Evolutionary conservation across 192 early-diverging fungal species (phyloP).

Genomic region (Nowakowskiella sp.): DNA sequence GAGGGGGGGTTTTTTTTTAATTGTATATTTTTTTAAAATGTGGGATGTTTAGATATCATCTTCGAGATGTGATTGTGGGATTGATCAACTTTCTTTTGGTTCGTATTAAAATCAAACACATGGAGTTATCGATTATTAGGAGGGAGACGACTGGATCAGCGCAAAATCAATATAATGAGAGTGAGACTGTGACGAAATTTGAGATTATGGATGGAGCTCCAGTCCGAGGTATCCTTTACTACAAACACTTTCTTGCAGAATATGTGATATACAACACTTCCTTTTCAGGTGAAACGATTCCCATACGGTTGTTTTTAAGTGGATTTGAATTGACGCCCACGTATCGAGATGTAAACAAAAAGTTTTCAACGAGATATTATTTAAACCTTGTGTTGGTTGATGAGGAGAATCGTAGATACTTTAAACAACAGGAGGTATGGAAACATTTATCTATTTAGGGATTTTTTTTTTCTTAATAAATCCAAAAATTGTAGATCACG

Average conservation of each 20-base stretch:
- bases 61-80: constrained; percentile 98
- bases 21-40: background rate
- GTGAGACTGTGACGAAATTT: constrained; percentile 97
- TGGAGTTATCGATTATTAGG: constrained; percentile 98
- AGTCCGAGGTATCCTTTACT: constrained; percentile 56
- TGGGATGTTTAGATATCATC: constrained; percentile 63
- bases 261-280: background rate
- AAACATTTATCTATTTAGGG: background rate
- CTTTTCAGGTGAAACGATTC: constrained; percentile 79
- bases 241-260: background rate
- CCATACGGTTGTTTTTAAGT: constrained; percentile 92
- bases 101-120: constrained; percentile 99
- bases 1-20: constrained; percentile 2
- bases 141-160: constrained; percentile 95
- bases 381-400: constrained; percentile 96
- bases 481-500: constrained; percentile 41
- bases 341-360: constrained; percentile 97
- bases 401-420: constrained; percentile 97
- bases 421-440: constrained; percentile 90
- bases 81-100: constrained; percentile 99
- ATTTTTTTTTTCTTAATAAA: background rate
- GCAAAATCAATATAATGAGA: constrained; percentile 97
- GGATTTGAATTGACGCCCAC: constrained; percentile 99
- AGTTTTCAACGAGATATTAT: constrained; percentile 97
- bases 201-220: constrained; percentile 99